Evolutionary conservation across 2,329 filamentous ascomycete genomes (phyloP), one percentile per base, ranked within the genome.

Genomic region (Fusarium staphyleae): DNA sequence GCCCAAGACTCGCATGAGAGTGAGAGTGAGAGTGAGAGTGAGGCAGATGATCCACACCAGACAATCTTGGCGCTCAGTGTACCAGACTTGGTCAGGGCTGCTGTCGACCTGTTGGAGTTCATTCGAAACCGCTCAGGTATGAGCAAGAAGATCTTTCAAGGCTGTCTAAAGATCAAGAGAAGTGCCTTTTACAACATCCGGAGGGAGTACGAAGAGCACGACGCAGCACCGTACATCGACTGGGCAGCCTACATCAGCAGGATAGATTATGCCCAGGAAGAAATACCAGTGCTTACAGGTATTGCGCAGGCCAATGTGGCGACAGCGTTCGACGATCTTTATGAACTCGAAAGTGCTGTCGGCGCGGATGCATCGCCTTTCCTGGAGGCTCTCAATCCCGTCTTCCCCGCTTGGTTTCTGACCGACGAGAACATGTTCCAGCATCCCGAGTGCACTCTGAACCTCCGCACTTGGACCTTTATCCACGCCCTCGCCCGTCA

Each of bases 291-390:
- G 16, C 46, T 33, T 8, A 54, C 26, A 12, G 55, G 65, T 12
- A 58, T 74, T 13, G 69, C 66, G 4, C 60, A 66, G 22, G 71
- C 71, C 19, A 78, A 78, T 48, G 63, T 75, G 5, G 72, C 70
- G 16, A 66, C 67, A 4, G 66, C 74, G 6, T 66, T 75, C 10
- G 68, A 74, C 44, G 57, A 63, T 4, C 55, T 73, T 28, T 45
- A 55, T 11, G 39, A 35, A 16, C 35, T 66, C n/a, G 22, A 59
- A 26, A 33, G 48, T 10, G 40, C 34, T 0, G 47, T 53, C 4
- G 18, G 47, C 9, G 2, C n/a, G n/a, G 60, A 66, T 18, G 44
- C 63, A 3, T 52, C 67, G 4, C 40, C 53, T n/a, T 61, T 75
- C 12, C 57, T 78, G 4, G 52, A 72, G 16, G 53, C 51, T 14